These are phyloP conservation scores for Malus hybrid DNA, from an alignment of 331 rosid genomes.

Conservation along the genomic window DNA sequence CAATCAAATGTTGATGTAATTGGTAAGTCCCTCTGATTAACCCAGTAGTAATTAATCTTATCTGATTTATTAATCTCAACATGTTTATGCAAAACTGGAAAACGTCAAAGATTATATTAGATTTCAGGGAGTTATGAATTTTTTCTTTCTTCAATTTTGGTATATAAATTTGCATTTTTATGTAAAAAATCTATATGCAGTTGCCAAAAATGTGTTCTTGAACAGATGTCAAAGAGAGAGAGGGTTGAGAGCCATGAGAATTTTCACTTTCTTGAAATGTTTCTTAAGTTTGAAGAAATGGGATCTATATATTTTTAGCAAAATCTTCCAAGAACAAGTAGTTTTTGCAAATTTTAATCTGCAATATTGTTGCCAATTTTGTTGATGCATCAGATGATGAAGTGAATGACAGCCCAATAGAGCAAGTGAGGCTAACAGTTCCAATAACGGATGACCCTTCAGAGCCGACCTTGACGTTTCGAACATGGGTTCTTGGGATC, in stretches of 20 bases:
- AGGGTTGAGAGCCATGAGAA: neutral
- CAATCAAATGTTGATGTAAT: neutral
- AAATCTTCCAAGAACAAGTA: too few relatives aligned
- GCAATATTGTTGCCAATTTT: neutral
- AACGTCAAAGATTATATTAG: too few relatives aligned
- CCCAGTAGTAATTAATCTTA: neutral
- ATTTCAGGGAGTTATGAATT: neutral
- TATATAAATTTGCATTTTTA: neutral
- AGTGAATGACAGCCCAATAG: conserved; percentile 61
- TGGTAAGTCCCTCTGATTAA: neutral
- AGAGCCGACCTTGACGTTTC: conserved; percentile 55
- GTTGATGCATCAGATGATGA: conserved; percentile 33
- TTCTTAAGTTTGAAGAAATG: neutral
- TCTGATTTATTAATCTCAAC: neutral
- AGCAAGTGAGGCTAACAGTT: conserved; percentile 77
- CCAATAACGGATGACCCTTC: conserved; percentile 55
- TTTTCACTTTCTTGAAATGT: neutral
- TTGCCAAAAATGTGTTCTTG: neutral
- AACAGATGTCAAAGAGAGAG: neutral
- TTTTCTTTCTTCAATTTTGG: neutral
- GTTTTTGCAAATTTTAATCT: neutral
- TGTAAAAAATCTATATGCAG: too few relatives aligned
- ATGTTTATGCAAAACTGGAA: neutral
- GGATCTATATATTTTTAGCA: neutral
- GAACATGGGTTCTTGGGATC: conserved; percentile 75